These are phyloP conservation scores for Suhomyces faveliae DNA, from an alignment of 805 yeast species.

Conservation along the genomic window DNA sequence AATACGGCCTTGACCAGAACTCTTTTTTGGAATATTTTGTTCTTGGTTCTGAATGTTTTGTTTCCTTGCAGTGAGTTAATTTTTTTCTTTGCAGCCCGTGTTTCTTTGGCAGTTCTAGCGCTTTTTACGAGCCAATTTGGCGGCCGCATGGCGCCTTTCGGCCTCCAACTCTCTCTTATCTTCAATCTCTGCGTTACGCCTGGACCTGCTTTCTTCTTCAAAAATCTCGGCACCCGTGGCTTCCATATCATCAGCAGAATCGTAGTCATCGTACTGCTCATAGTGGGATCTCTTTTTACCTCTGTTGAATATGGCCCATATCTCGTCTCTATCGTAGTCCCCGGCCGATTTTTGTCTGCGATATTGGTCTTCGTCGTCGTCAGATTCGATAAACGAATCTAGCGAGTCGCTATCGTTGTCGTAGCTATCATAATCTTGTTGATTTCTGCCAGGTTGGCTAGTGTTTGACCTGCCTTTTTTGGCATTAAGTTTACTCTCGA, in stretches of 20 bases:
- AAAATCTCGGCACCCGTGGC: conserved; percentile 89
- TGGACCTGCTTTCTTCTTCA: conserved; percentile 75
- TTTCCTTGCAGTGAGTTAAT: no score
- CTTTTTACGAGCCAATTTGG: conserved; percentile 4
- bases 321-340: conserved; percentile 79
- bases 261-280: conserved; percentile 46
- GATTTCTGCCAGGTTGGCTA: not conserved
- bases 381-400: conserved; percentile 57
- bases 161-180: conserved; percentile 69
- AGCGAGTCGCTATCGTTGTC: conserved; percentile 38
- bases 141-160: conserved; percentile 44
- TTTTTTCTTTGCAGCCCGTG: no score
- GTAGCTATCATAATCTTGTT: conserved; percentile 18
- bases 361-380: conserved; percentile 22
- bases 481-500: conserved; percentile 44
- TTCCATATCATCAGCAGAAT: conserved; percentile 73
- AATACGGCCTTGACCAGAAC: no score
- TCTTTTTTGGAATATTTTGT: no score
- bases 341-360: conserved; percentile 20
- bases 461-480: conserved; percentile 22
- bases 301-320: conserved; percentile 80
- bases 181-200: conserved; percentile 67
- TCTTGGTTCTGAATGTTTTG: no score
- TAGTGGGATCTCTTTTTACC: conserved; percentile 54
- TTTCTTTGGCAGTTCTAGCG: not conserved